Conservation (phyloP, 2,329 filamentous ascomycete genomes). For the Epichloe coenophiala region DNA sequence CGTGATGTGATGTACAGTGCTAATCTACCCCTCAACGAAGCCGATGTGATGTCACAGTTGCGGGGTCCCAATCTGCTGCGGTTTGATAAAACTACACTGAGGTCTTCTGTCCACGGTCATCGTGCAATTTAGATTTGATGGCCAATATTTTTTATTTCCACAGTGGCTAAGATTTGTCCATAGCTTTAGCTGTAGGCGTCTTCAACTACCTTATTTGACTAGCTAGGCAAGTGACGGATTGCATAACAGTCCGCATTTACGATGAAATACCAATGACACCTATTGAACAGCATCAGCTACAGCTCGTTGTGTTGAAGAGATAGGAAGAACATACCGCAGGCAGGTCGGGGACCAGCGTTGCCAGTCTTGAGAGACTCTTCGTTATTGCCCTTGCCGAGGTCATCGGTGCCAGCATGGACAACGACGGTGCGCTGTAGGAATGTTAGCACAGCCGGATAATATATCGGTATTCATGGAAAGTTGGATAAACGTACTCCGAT, state of each 20-base stretch:
- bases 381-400: constrained; percentile 82
- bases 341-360: constrained; percentile 84
- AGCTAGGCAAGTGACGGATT: background rate
- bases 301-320: background rate
- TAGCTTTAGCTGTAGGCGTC: too few species aligned
- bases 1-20: background rate
- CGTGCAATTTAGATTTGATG: background rate
- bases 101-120: background rate
- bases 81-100: background rate
- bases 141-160: background rate
- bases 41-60: background rate
- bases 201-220: too few species aligned
- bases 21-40: background rate
- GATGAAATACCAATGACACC: constrained; percentile 81
- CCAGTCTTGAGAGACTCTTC: constrained; percentile 98
- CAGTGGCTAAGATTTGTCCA: background rate
- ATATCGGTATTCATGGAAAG: background rate
- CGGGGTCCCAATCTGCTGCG: background rate
- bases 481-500: constrained; percentile 57
- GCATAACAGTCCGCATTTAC: constrained; percentile 29
- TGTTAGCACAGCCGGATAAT: constrained; percentile 1
- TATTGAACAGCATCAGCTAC: constrained; percentile 19
- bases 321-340: constrained; percentile 59
- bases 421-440: constrained; percentile 70
- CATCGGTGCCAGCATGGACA: constrained; percentile 88